Evolutionary conservation across 768 basidiomycete species (phyloP).

Genomic region (Pulveroboletus frians): DNA sequence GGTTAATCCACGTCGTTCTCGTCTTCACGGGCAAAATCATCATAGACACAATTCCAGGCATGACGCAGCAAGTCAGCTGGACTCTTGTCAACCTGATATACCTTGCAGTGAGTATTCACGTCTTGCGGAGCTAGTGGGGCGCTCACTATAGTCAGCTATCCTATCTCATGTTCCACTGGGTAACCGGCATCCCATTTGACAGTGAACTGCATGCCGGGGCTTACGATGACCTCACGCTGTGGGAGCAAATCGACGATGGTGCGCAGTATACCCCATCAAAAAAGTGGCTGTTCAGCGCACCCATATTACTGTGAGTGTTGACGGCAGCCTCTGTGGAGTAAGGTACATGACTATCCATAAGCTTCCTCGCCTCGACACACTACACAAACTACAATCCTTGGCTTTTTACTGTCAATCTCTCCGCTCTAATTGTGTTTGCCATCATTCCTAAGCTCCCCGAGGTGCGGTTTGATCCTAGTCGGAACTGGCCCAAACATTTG

Average conservation of each 20-base stretch:
- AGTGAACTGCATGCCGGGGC: slow-evolving; percentile 84
- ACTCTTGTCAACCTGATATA: slow-evolving; percentile 89
- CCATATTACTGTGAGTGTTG: slow-evolving; percentile 74
- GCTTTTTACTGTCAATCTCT: slow-evolving; percentile 86
- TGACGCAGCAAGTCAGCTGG: slow-evolving; percentile 94
- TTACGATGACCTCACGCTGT: slow-evolving; percentile 94
- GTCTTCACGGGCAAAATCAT: slow-evolving; percentile 87
- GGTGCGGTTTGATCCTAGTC: slow-evolving; percentile 39
- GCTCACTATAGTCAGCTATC: slow-evolving; percentile 55
- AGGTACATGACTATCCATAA: slow-evolving; percentile 27
- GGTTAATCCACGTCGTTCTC: slow-evolving; percentile 95
- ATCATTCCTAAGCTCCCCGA: slow-evolving; percentile 95
- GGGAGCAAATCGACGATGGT: slow-evolving; percentile 99
- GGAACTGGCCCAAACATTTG: slow-evolving; percentile 8
- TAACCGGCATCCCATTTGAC: slow-evolving; percentile 94
- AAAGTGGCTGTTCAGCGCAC: slow-evolving; percentile 92
- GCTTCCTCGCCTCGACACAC: slow-evolving; percentile 95
- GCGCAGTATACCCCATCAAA: slow-evolving; percentile 98
- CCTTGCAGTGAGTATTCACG: slow-evolving; percentile 59
- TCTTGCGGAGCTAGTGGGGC: not conserved
- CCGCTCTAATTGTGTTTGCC: slow-evolving; percentile 68
- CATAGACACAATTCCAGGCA: slow-evolving; percentile 90
- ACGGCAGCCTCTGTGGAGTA: not conserved
- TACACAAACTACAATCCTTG: slow-evolving; percentile 97
- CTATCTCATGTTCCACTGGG: slow-evolving; percentile 98